Base-by-base conservation (phyloP, 2,329 filamentous ascomycete genomes). In the Bipolaris oryzae region DNA sequence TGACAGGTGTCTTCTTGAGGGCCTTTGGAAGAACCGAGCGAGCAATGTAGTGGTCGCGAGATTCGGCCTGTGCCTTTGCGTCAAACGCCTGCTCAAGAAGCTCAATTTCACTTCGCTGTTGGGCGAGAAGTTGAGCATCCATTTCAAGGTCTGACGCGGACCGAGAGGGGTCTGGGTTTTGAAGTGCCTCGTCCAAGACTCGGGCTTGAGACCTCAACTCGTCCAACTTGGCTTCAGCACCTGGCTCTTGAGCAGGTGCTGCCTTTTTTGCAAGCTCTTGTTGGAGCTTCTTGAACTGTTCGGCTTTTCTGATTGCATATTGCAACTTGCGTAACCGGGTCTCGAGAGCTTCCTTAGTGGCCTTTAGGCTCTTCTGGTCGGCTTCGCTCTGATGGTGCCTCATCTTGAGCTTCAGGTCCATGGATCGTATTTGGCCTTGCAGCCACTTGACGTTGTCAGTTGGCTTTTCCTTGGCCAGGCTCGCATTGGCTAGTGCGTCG, bases 311-410 rank as follows among this genome's bases (percentile, higher is more conserved):
- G 5, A 62, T 45, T 11, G 70, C 70, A 44, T 64, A 70, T 18
- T 66, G 57, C 7, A 73, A 43, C 39, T 64, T 66, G 15, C 52
- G 45, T 3, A 73, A 51, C 18, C 70, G 66, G 11, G 58, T 62
- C 46, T 70, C 64, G 38, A 68, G 64, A 34, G 61, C 63, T n/a
- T 57, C 48, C 44, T 65, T 65, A 5, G 68, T 64, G 16, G 58
- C 58, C 25, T 62, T 61, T 15, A 73, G 47, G 11, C 66, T 64
- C 41, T 64, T 68, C 43, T 70, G 67, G 55, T 67, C 64, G 11
- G 53, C 66, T 20, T 69, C 64, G 18, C 66, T 64, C 35, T 70
- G 68, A 46, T 70, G 61, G 51, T 67, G 64, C 52, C 66, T 69
- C 60, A 66, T 66, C 43, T 56, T 63, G 10, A 71, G 59, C 55